Base-by-base conservation (phyloP, 1,284 basidiomycete species). In the Sanguinoderma infundibulare region DNA sequence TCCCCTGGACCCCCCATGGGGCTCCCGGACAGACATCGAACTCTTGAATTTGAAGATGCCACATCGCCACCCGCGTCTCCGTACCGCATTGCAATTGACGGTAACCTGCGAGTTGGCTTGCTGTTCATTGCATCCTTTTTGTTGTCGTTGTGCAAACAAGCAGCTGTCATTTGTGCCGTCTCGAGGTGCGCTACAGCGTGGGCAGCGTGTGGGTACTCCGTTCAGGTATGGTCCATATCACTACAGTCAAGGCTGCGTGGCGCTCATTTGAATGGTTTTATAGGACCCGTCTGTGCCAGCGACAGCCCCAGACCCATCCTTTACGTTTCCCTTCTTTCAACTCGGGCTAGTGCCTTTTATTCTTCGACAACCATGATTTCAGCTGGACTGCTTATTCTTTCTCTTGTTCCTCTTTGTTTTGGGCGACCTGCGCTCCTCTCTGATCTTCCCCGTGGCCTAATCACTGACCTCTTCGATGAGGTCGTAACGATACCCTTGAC, bases 401-500 rank as follows among this genome's bases (percentile, higher is more conserved):
- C 59, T 38, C 61, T 71, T 52, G 55, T 68, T 51, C 57, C 65
- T 24, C 56, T 70, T 35, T 66, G 64, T 38, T 47, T 67, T 39
- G 66, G 64, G 51, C 67, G 64, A 53, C 70, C 70, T 17, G 35
- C 67, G 7, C 22, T 44, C 5, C 42, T 44, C 17, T 30, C 52
- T 42, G 59, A 28, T 28, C 34, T 62, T 15, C 74, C 74, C 3
- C 55, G 47, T 7, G 73, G 70, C 22, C 74, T 70, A 58, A 59
- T 63, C 24, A 52, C 67, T 53, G 44, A 50, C 24, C 69, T 69
- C 24, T 26, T 70, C 20, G 72, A 74, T 0, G 49, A 67, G 1
- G 51, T 64, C 15, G 62, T 68, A 53, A 55, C 64, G 14, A 56
- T 57, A 24, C 65, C 75, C 34, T 69, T 76, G 56, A 70, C 72